These are phyloP conservation scores for Lachancea thermotolerans DNA, from an alignment of 805 yeast species.

Conservation along the genomic window DNA sequence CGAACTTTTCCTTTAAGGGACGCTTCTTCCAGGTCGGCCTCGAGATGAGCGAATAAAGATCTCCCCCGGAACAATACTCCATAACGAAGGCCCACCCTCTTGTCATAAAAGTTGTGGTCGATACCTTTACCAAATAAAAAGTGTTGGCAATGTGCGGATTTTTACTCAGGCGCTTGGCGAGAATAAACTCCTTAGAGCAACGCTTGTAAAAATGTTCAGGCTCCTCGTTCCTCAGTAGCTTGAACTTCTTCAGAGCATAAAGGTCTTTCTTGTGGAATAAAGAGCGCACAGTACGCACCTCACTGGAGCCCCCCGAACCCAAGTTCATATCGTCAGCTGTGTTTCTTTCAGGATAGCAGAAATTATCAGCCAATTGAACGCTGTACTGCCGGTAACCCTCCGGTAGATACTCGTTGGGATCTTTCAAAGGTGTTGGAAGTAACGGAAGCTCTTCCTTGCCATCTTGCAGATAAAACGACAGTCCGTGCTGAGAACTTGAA, in stretches of 20 bases:
- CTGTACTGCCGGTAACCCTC: conserved; percentile 42
- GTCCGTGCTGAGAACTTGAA: conserved; percentile 13
- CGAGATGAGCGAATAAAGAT: conserved; percentile 48
- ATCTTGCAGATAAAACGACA: conserved; percentile 29
- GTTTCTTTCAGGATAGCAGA: conserved; percentile 36
- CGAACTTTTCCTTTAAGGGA: conserved; percentile 46
- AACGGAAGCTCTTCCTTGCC: conserved; percentile 42
- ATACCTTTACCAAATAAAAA: conserved; percentile 48
- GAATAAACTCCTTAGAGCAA: conserved; percentile 55
- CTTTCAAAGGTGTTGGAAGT: conserved; percentile 54
- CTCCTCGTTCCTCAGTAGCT: conserved; percentile 52
- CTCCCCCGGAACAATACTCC: conserved; percentile 58
- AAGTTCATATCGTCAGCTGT: conserved; percentile 40
- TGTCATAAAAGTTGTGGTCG: conserved; percentile 44
- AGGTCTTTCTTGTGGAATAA: conserved; percentile 33
- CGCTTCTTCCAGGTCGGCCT: conserved; percentile 55
- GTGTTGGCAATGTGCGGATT: conserved; percentile 57
- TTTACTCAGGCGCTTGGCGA: conserved; percentile 47
- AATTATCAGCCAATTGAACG: conserved; percentile 48
- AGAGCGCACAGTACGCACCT: conserved; percentile 46
- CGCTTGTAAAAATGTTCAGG: conserved; percentile 60
- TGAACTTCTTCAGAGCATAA: conserved; percentile 62
- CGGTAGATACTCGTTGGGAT: conserved; percentile 63
- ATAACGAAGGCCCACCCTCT: conserved; percentile 75
- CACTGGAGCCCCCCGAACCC: conserved; percentile 70